Base-by-base conservation (phyloP, 2,329 filamentous ascomycete genomes). In the Aquanectria penicillioides region DNA sequence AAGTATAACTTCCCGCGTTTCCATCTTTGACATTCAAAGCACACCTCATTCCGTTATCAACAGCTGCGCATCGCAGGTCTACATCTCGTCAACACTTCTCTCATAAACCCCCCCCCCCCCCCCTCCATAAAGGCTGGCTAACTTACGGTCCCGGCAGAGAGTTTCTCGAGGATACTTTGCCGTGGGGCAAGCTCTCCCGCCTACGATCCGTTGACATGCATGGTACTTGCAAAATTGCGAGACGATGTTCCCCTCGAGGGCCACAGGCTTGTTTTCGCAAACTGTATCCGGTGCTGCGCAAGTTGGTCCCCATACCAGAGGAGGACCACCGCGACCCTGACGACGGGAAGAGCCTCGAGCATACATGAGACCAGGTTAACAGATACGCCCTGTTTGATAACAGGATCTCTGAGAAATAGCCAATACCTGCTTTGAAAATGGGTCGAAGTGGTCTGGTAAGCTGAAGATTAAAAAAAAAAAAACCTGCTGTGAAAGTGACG, bases 81-180 rank as follows among this genome's bases (percentile, higher is more conserved):
- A n/a, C 15, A 22, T 12, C 15, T 2, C 6, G 15, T 70, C 46
- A 66, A 60, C 31, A 34, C 40, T 9, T n/a, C 3, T 33, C 8
- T 10, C 23, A n/a, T n/a, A n/a, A n/a, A n/a, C n/a, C n/a, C n/a
- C n/a, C n/a, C n/a, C n/a, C n/a, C n/a, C n/a, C n/a, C 17, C 5
- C 17, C n/a, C 4, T 8, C 3, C 6, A 9, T 5, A 8, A 4
- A 11, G 8, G 2, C 12, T 10, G 8, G 4, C 11, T 13, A 20
- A 64, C 68, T 64, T 54, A 71, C 70, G 71, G 20, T 69, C 63
- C 8, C 44, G 46, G 36, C 71, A 72, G 3, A 67, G 54, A 6
- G 62, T 49, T 8, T 62, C 68, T 23, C 54, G 37, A 8, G 67
- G 69, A 28, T 53, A 38, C 33, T 71, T 73, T 13, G 67, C 66